These are phyloP conservation scores for Prunus mongolica DNA, from an alignment of 306 rosid genomes.

Conservation along the genomic window DNA sequence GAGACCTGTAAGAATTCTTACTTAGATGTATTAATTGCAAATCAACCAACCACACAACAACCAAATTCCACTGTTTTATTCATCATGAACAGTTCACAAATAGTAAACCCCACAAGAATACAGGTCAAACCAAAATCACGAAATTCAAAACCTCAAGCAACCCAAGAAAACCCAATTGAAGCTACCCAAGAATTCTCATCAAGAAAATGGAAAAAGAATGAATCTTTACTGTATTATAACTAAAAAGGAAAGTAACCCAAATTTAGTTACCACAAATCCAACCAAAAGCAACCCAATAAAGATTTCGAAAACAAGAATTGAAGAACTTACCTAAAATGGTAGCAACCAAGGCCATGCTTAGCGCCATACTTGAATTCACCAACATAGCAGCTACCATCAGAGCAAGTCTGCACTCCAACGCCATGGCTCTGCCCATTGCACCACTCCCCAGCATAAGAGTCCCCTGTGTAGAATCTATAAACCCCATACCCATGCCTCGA, in stretches of 20 bases:
- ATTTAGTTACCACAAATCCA: neutral
- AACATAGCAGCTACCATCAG: conserved; percentile 81
- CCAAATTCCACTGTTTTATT: conserved; percentile 19
- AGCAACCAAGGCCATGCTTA: conserved; percentile 90
- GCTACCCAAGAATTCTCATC: neutral
- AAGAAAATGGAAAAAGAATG: neutral
- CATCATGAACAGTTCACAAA: conserved; percentile 1
- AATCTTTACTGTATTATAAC: neutral
- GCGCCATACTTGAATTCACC: conserved; percentile 87
- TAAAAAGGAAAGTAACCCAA: neutral
- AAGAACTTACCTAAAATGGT: conserved; percentile 78
- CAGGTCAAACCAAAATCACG: neutral
- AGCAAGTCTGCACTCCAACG: conserved; percentile 82
- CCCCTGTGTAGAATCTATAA: conserved; percentile 83
- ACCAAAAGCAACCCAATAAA: neutral
- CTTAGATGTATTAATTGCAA: neutral
- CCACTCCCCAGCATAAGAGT: conserved; percentile 92
- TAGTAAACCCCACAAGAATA: neutral
- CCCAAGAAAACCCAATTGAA: neutral
- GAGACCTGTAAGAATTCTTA: neutral
- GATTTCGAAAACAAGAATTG: neutral
- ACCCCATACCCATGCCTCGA: conserved; percentile 84
- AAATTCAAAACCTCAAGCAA: neutral
- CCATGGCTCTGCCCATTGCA: conserved; percentile 96
- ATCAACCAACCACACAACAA: neutral